Conservation (phyloP, 441 rosid species). For the Arabidopsis hybrid region DNA sequence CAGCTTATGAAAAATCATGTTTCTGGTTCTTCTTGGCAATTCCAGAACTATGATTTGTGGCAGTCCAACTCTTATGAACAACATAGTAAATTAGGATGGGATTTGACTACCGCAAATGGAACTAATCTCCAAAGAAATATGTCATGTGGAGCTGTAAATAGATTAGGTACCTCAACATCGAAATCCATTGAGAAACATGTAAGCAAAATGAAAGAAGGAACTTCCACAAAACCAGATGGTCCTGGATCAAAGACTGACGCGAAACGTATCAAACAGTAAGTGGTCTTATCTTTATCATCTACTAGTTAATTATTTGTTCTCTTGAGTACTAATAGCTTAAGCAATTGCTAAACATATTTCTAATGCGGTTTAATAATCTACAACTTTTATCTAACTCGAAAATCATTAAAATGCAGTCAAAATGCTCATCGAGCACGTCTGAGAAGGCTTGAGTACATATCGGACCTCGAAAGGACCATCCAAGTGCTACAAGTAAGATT, state of each 20-base stretch:
- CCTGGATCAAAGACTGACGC: constrained; percentile 48
- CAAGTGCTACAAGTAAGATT: constrained; percentile 56
- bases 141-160: constrained; percentile 30
- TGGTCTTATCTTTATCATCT: background rate
- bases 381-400: background rate
- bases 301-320: background rate
- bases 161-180: constrained; percentile 19
- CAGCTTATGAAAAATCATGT: constrained; percentile 21
- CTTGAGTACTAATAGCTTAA: background rate
- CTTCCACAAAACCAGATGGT: constrained; percentile 28
- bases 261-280: constrained; percentile 60
- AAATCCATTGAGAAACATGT: constrained; percentile 32
- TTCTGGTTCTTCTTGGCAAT: constrained; percentile 38
- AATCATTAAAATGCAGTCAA: constrained; percentile 45
- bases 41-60: constrained; percentile 34
- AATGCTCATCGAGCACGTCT: constrained; percentile 62
- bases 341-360: background rate
- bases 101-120: constrained; percentile 18
- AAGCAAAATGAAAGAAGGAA: constrained; percentile 36
- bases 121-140: constrained; percentile 28
- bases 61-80: constrained; percentile 35
- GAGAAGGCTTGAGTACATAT: constrained; percentile 58
- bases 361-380: background rate
- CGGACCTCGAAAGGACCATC: constrained; percentile 58
- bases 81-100: background rate